phyloP scores from a whole-genome alignment of 2,329 filamentous ascomycete species.

The Intubia oerlemansii region DNA sequence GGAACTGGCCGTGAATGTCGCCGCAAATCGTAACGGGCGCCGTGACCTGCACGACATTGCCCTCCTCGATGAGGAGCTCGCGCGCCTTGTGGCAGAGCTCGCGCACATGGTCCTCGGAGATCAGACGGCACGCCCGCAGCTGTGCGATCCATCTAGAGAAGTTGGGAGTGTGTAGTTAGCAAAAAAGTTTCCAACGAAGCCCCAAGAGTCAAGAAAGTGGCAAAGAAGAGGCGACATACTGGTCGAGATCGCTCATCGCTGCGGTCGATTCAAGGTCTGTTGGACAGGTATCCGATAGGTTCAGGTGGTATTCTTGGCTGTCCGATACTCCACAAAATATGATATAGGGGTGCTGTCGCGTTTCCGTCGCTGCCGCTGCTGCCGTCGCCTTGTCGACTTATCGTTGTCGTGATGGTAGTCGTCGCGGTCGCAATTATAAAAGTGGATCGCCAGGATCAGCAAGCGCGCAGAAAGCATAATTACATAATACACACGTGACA shows the following conservation, averaged over 20 bases:
- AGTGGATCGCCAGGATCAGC: too few relatives aligned
- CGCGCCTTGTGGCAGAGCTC: conserved; percentile 95
- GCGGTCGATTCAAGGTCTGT: background rate
- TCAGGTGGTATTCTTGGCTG: background rate
- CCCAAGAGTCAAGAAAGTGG: background rate
- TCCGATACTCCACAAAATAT: background rate
- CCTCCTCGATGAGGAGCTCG: conserved; percentile 90
- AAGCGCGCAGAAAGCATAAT: too few relatives aligned
- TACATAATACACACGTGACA: too few relatives aligned
- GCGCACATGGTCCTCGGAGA: conserved; percentile 84
- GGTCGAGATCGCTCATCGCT: conserved; percentile 81
- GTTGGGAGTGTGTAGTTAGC: too few relatives aligned
- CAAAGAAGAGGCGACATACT: too few relatives aligned
- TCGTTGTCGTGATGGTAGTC: background rate
- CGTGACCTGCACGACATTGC: conserved; percentile 87
- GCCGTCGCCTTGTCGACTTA: background rate
- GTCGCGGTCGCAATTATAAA: too few relatives aligned
- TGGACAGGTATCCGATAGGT: background rate
- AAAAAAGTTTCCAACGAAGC: background rate
- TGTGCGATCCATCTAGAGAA: conserved; percentile 61
- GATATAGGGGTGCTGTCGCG: background rate
- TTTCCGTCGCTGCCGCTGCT: background rate
- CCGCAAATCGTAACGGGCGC: conserved; percentile 95
- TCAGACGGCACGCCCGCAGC: conserved; percentile 84
- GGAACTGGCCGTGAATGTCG: conserved; percentile 92